Evolutionary conservation across 345 rosid species (phyloP).

Genomic region (Citrus glauca): DNA sequence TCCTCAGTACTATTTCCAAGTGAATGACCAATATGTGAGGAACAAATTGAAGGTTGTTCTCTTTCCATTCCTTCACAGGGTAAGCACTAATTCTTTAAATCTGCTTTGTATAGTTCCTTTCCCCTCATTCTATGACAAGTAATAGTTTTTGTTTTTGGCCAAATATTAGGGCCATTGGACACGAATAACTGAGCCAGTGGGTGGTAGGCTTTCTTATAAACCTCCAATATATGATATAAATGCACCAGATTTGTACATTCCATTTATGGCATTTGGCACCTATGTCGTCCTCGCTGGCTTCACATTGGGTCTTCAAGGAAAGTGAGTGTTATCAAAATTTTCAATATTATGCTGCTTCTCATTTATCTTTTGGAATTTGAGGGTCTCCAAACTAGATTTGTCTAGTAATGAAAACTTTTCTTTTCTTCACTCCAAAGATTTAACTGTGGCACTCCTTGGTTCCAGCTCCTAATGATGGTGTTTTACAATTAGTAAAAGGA

Average conservation of each 20-base stretch:
- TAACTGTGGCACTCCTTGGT: neutral
- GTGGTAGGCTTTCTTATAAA: constrained; percentile 95
- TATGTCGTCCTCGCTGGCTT: constrained; percentile 89
- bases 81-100: constrained; percentile 23
- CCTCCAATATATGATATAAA: constrained; percentile 90
- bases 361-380: neutral
- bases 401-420: neutral
- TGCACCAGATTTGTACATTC: constrained; percentile 94
- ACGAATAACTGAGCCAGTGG: constrained; percentile 90
- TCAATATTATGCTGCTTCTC: neutral
- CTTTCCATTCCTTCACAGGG: constrained; percentile 92
- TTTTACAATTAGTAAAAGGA: neutral
- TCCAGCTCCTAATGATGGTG: neutral
- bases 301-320: constrained; percentile 73
- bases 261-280: constrained; percentile 93
- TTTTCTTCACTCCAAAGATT: neutral
- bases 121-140: neutral
- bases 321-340: constrained; percentile 44
- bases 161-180: constrained; percentile 84
- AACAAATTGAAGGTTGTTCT: constrained; percentile 94
- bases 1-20: constrained; percentile 97
- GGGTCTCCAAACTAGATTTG: neutral
- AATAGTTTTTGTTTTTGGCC: neutral
- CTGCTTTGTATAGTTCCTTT: neutral
- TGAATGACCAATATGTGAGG: constrained; percentile 92